Evolutionary conservation across 495 filamentous ascomycete genomes (phyloP).

Genomic region (Astrocystis sublimbata): DNA sequence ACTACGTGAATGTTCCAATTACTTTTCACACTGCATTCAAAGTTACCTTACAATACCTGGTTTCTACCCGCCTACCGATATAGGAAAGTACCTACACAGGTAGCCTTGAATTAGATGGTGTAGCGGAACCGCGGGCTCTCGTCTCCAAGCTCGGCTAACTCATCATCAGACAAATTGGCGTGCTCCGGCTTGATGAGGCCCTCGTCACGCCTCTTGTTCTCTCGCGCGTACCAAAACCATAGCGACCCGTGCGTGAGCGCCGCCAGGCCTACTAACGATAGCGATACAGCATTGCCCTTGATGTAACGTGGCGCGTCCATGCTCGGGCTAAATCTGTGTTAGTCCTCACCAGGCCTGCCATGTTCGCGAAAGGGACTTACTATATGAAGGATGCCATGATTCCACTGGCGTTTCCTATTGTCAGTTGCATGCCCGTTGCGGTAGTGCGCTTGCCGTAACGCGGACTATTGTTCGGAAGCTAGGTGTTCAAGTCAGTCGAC

Average conservation of each 20-base stretch:
- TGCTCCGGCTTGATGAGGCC: slow-evolving; percentile 57
- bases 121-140: slow-evolving; percentile 63
- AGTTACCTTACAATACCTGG: too few relatives aligned
- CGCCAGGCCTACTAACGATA: slow-evolving; percentile 54
- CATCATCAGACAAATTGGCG: slow-evolving; percentile 59
- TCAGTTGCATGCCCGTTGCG: slow-evolving; percentile 69
- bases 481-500: slow-evolving; percentile 13
- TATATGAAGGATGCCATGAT: slow-evolving; percentile 70
- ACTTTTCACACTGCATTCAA: too few relatives aligned
- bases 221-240: slow-evolving; percentile 54
- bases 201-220: slow-evolving; percentile 56
- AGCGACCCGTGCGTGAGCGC: slow-evolving; percentile 51
- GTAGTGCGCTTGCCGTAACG: slow-evolving; percentile 73
- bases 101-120: slow-evolving; percentile 44
- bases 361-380: slow-evolving; percentile 26
- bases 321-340: slow-evolving; percentile 29
- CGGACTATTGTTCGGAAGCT: slow-evolving; percentile 54
- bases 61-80: neutral
- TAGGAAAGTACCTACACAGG: neutral
- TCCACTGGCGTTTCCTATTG: slow-evolving; percentile 65
- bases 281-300: slow-evolving; percentile 55
- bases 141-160: slow-evolving; percentile 70
- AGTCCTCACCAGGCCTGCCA: neutral
- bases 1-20: too few relatives aligned
- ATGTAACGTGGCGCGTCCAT: slow-evolving; percentile 50